Conservation (phyloP, 2,329 filamentous ascomycete species). For the Sporothrix variecibatus region DNA sequence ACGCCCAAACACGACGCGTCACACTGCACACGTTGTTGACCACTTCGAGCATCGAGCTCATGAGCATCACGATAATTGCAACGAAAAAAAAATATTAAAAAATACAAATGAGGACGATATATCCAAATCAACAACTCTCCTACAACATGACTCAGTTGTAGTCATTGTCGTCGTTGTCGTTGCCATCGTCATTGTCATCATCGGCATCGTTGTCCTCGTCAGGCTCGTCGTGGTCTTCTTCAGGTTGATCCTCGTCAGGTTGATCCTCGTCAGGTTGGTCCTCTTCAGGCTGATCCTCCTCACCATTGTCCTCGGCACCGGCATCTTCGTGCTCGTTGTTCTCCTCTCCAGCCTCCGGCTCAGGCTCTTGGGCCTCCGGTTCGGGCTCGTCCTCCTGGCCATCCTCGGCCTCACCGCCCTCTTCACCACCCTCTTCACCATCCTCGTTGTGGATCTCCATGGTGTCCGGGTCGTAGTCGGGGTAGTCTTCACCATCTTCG, state of each 20-base stretch:
- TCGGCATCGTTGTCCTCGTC: neutral
- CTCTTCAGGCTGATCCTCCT: neutral
- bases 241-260: neutral
- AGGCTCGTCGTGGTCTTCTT: neutral
- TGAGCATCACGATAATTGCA: too few species aligned
- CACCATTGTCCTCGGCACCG: neutral
- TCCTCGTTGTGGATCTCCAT: conserved; percentile 14
- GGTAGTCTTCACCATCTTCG: neutral
- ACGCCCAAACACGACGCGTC: too few species aligned
- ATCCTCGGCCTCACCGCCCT: too few species aligned
- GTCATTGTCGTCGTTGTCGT: neutral
- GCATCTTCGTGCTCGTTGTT: neutral
- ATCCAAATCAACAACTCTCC: neutral
- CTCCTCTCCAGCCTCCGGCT: neutral
- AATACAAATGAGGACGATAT: neutral
- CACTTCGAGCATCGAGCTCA: too few species aligned
- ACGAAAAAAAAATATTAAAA: neutral
- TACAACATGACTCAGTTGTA: neutral
- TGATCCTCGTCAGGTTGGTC: neutral
- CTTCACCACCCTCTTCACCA: neutral
- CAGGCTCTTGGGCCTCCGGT: neutral
- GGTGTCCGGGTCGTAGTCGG: conserved; percentile 5
- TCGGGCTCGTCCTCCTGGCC: neutral
- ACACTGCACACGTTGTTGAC: too few species aligned
- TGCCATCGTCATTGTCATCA: neutral